These are phyloP conservation scores for Iodosphaeria phyllophila DNA, from an alignment of 2,329 filamentous ascomycete genomes.

Conservation along the genomic window DNA sequence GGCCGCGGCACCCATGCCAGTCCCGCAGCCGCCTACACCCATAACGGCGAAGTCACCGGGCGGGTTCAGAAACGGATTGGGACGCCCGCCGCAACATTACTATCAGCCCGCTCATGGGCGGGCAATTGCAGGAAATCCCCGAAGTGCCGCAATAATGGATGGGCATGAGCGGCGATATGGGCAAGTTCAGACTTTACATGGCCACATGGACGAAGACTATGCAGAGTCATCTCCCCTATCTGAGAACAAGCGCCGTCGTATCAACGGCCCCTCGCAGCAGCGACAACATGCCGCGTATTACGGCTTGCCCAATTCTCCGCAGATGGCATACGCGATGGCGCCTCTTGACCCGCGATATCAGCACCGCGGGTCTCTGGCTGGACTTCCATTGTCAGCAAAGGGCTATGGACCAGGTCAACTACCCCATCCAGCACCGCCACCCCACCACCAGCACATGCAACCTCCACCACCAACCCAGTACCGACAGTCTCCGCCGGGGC, in stretches of 20 bases:
- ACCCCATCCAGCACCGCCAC: constrained; percentile 8
- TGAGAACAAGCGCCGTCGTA: constrained; percentile 14
- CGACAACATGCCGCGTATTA: constrained; percentile 12
- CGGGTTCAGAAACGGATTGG: too few relatives aligned
- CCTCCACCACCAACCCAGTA: too few relatives aligned
- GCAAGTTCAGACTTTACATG: constrained; percentile 18
- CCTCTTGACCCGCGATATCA: constrained; percentile 12
- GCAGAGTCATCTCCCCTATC: constrained; percentile 2
- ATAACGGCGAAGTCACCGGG: too few relatives aligned
- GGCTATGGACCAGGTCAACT: constrained; percentile 11
- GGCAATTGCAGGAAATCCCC: neutral
- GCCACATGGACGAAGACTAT: constrained; percentile 20
- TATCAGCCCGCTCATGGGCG: too few relatives aligned
- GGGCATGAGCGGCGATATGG: constrained; percentile 43
- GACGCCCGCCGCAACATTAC: too few relatives aligned
- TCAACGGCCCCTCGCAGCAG: too few relatives aligned
- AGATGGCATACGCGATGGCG: constrained; percentile 11
- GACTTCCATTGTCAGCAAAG: constrained; percentile 9
- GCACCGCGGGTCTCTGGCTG: constrained; percentile 10
- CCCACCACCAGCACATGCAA: constrained; percentile 3
- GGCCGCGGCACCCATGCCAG: too few relatives aligned
- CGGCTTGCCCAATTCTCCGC: constrained; percentile 20
- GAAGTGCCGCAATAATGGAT: constrained; percentile 22
- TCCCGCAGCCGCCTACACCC: too few relatives aligned
- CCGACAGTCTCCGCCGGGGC: too few relatives aligned